Base-by-base conservation (phyloP, 78 protist species). In the Chrysochromulina tobinii region DNA sequence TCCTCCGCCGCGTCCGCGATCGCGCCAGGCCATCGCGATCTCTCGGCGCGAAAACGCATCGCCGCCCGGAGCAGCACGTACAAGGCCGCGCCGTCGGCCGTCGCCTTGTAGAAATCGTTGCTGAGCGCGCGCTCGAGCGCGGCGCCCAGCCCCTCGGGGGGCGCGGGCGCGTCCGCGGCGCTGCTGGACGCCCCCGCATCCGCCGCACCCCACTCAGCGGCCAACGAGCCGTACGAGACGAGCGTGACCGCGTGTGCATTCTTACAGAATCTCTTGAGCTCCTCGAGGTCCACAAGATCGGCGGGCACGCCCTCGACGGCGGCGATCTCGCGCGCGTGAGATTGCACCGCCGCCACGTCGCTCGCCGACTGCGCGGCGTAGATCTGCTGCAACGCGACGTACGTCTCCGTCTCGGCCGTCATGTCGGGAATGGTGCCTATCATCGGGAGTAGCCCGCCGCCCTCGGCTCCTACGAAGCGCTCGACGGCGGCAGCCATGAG, bases 341-440 rank as follows among this genome's bases (percentile, higher is more conserved):
- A 86, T 11, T 21, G 61, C 67, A 87, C 55, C 20, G 25, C 79
- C 25, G n/a, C 58, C 67, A 61, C 90, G 77, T 87, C 79, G 23
- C 1, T 3, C 54, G 1, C 23, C 79, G 55, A 72, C 67, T 51
- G 48, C 81, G 1, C n/a, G 66, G 23, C 25, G 57, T 75, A 96
- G 94, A 95, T 3, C 61, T 79, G 54, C 89, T 96, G 97, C n/a
- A 96, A 90, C 66, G 54, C 53, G 66, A 96, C 67, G 87, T 93
- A 96, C 53, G 87, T 69, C 7, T 73, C 84, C 17, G 97, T 95
- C 51, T 91, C 93, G 23, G 97, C 93, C 5, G 91, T 81, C 96
- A 96, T 95, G 93, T 96, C 98, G 73, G 98, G 98, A 4, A 96
- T 38, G 51, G 89, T 57, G 59, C 98, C 98, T 23, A 57, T 61